These are phyloP conservation scores for Botrytis paeoniae DNA, from an alignment of 2,329 filamentous ascomycete species.

Conservation along the genomic window DNA sequence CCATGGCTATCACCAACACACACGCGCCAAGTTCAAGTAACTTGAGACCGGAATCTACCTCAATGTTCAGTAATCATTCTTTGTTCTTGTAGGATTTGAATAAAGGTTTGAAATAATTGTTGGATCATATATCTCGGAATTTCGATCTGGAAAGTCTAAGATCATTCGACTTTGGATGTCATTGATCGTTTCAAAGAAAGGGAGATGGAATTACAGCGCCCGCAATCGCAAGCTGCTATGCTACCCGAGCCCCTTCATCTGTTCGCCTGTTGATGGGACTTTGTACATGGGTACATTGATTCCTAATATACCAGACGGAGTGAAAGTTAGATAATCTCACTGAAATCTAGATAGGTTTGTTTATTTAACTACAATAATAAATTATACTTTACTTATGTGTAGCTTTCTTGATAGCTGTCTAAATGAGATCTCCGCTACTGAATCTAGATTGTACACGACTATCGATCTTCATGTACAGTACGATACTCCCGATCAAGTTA, in stretches of 20 bases:
- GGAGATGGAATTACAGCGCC: not conserved
- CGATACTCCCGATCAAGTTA: not conserved
- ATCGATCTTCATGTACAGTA: not conserved
- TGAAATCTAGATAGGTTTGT: not conserved
- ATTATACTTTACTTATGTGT: not conserved
- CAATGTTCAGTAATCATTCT: not conserved
- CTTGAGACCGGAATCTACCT: not conserved
- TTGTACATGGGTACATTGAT: too few species aligned
- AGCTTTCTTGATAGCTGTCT: not conserved
- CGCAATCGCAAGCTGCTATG: not conserved
- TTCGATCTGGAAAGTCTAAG: not conserved
- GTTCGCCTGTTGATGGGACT: not conserved
- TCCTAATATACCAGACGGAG: not conserved
- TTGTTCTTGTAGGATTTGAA: not conserved
- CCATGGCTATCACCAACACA: conserved; percentile 7
- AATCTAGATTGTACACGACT: not conserved
- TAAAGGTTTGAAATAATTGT: not conserved
- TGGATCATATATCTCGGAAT: not conserved
- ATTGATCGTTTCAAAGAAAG: not conserved
- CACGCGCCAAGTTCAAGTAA: not conserved
- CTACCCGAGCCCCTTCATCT: conserved; percentile 10
- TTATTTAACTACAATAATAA: not conserved
- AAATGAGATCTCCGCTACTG: not conserved
- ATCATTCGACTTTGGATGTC: not conserved
- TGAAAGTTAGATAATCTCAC: not conserved